phyloP scores from a whole-genome alignment of 2,329 filamentous ascomycete genomes.

The Penicillium brevicompactum region DNA sequence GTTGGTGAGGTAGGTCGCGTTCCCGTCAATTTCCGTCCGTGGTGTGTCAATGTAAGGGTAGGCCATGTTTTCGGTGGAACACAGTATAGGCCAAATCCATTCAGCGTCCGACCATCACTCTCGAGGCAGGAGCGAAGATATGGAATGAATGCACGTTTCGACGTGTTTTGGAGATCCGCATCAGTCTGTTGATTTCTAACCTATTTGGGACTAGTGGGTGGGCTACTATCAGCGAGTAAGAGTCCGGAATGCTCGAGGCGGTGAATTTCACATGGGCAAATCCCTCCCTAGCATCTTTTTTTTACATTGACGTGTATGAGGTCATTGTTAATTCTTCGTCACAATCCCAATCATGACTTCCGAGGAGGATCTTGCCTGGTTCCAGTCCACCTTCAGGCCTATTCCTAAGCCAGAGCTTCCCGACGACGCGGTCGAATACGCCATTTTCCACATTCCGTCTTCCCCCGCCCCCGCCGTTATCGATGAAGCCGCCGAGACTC shows the following conservation, averaged over 20 bases:
- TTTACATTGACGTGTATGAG: conserved; percentile 30
- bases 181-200: conserved; percentile 47
- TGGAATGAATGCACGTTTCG: conserved; percentile 6
- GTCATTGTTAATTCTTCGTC: conserved; percentile 27
- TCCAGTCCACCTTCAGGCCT: conserved; percentile 65
- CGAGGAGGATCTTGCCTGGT: conserved; percentile 65
- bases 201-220: conserved; percentile 32
- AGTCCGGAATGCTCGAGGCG: not conserved
- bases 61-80: conserved; percentile 56
- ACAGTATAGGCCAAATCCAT: conserved; percentile 15
- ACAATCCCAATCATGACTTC: conserved; percentile 40
- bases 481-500: conserved; percentile 53
- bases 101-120: conserved; percentile 33
- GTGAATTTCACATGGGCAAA: not conserved
- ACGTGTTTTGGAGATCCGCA: conserved; percentile 34
- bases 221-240: conserved; percentile 21
- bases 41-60: conserved; percentile 79
- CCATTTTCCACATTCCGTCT: conserved; percentile 69
- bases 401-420: conserved; percentile 68
- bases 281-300: conserved; percentile 28
- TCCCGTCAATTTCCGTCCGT: conserved; percentile 74
- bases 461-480: conserved; percentile 55
- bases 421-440: conserved; percentile 85
- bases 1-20: conserved; percentile 76
- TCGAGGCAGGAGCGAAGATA: conserved; percentile 3